These are phyloP conservation scores for Alloascoidea hylecoeti DNA, from an alignment of 805 yeast species.

Conservation along the genomic window DNA sequence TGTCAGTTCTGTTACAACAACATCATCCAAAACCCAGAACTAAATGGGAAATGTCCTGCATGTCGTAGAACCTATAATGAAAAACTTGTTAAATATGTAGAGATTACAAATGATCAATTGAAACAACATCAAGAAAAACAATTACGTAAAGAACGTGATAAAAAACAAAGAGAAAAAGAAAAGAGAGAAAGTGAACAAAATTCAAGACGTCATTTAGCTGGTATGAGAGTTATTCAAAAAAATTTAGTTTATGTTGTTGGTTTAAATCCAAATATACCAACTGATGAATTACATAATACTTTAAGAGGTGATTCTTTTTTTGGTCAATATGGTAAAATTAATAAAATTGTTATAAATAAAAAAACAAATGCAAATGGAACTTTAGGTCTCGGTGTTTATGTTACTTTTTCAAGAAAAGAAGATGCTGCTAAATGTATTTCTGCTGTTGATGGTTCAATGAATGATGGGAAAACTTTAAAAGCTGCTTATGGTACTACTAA, in stretches of 20 bases:
- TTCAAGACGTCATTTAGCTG: slow-evolving; percentile 81
- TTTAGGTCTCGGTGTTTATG: slow-evolving; percentile 89
- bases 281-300: slow-evolving; percentile 73
- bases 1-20: slow-evolving; percentile 98
- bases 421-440: slow-evolving; percentile 91
- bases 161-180: slow-evolving; percentile 79
- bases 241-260: slow-evolving; percentile 95
- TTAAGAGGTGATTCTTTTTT: slow-evolving; percentile 85
- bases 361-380: slow-evolving; percentile 44
- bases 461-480: slow-evolving; percentile 79
- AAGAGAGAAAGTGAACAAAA: slow-evolving; percentile 80
- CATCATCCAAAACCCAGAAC: slow-evolving; percentile 87
- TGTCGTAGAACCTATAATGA: slow-evolving; percentile 93
- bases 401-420: slow-evolving; percentile 83
- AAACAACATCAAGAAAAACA: slow-evolving; percentile 69
- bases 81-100: slow-evolving; percentile 77
- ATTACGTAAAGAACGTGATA: slow-evolving; percentile 55
- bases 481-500: slow-evolving; percentile 99
- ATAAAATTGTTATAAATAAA: slow-evolving; percentile 82
- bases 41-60: slow-evolving; percentile 95
- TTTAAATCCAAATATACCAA: slow-evolving; percentile 70
- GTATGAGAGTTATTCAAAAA: slow-evolving; percentile 97
- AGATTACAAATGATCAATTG: slow-evolving; percentile 76
- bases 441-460: slow-evolving; percentile 82
- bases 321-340: slow-evolving; percentile 96